These are phyloP conservation scores for Aspergillus fructus DNA, from an alignment of 2,329 filamentous ascomycete species.

Conservation along the genomic window DNA sequence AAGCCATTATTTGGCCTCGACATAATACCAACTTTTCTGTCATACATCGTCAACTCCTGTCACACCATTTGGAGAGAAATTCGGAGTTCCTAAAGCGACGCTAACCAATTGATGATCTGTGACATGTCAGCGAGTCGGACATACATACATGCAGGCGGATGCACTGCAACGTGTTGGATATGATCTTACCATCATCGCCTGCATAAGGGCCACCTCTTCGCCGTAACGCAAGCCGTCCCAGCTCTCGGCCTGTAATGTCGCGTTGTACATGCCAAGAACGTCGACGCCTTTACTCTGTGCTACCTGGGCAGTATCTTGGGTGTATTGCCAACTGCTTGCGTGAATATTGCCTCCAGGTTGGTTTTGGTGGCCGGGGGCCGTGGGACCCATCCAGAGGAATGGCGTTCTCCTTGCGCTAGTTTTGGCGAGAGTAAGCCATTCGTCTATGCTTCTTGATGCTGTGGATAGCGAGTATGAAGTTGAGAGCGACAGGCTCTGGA, in stretches of 20 bases:
- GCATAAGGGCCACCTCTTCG: conserved; percentile 41
- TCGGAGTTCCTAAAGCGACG: conserved; percentile 14
- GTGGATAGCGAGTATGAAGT: conserved; percentile 30
- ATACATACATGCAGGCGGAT: neutral
- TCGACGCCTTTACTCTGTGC: conserved; percentile 40
- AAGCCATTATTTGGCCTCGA: neutral
- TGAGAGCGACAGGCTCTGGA: conserved; percentile 39
- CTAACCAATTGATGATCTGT: conserved; percentile 25
- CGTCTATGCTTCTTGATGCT: conserved; percentile 37
- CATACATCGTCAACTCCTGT: neutral
- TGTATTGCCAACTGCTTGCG: conserved; percentile 42
- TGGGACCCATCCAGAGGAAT: conserved; percentile 45
- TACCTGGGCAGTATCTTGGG: conserved; percentile 31
- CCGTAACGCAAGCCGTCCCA: conserved; percentile 41
- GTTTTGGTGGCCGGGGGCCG: conserved; percentile 38
- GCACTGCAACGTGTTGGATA: conserved; percentile 6
- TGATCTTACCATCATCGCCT: conserved; percentile 44
- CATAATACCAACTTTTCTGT: neutral
- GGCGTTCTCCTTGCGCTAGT: conserved; percentile 39
- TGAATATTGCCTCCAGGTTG: conserved; percentile 27
- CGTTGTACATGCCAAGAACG: conserved; percentile 45
- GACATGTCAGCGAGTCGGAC: conserved; percentile 3
- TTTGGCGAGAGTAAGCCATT: conserved; percentile 40
- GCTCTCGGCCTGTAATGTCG: conserved; percentile 42
- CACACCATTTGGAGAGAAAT: neutral